Conservation (phyloP, 148 eudicot genomes). For the Salicornia ramosissima region DNA sequence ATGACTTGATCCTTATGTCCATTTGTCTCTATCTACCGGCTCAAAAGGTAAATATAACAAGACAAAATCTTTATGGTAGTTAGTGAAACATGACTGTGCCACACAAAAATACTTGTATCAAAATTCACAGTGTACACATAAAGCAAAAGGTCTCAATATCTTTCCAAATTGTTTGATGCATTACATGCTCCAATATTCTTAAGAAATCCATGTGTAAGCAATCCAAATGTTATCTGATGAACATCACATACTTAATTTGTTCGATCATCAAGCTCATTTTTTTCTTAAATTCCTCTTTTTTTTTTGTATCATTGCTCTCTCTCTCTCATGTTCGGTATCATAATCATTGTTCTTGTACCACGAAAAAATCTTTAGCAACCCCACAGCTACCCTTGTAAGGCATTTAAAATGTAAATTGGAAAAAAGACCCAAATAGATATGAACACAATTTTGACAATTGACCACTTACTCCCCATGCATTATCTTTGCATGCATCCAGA, state of each 20-base stretch:
- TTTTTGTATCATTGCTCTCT: background rate
- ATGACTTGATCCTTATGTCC: background rate
- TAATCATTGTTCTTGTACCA: background rate
- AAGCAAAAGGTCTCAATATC: too few relatives aligned
- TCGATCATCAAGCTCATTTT: background rate
- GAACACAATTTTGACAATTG: background rate
- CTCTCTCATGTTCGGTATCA: background rate
- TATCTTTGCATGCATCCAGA: too few relatives aligned
- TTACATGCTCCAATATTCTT: background rate
- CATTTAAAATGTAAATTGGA: background rate
- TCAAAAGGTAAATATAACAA: background rate
- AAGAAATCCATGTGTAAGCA: background rate
- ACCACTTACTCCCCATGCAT: background rate
- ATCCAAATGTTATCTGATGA: background rate
- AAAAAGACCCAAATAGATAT: background rate
- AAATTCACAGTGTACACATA: too few relatives aligned
- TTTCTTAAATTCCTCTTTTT: background rate
- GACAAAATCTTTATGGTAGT: background rate
- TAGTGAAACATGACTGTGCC: background rate
- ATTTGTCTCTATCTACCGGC: background rate
- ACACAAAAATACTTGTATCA: background rate
- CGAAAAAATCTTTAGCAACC: background rate
- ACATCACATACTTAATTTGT: background rate
- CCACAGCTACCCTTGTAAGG: background rate
- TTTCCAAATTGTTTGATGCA: background rate